Evolutionary conservation across 257 asterid genomes (phyloP), one percentile per base, ranked within the genome.

Genomic region (Nicotiana obtusifolia): DNA sequence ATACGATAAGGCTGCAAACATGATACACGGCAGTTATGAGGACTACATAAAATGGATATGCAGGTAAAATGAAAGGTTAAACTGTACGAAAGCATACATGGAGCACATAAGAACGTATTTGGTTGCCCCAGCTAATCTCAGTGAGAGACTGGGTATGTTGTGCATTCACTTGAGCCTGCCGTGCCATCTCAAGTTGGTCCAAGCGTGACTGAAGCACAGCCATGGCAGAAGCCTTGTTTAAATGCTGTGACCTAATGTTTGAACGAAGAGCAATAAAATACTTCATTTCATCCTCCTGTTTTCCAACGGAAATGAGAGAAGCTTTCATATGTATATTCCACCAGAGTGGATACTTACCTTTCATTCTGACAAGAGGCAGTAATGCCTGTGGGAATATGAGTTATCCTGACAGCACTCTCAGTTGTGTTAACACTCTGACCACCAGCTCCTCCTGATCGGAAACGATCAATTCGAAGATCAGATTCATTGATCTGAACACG

Each of bases 371-470:
- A 91, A 81, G 93, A 80, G 81, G 98, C 98, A 2, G 91, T 88
- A 60, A 94, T 81, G 87, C 99, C 99, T 0, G 98, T 96, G 73
- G 98, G 98, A 84, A 94, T 88, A 79, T 96, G 99, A 88, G 98
- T 94, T 85, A 96, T 93, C 80, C 94, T 89, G 30, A 96, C 95
- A 84, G 99, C 99, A 86, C 98, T 96, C 22, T 93, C 99, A 0
- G 99, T 96, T 28, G 97, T 91, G 82, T 96, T 96, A 77, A 79
- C 99, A 16, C 84, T 87, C 90, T 96, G 99, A 80, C 99, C 99
- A 41, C 97, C 98, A 17, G 97, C 89, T 62, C 99, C 99, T 22
- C 99, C 97, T 4, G 98, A 53, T 80, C 98, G 89, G 59, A 80
- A 91, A 61, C 98, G 90, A 64, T 94, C 99, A 24, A 96, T 89